Conservation (phyloP, 192 early-diverging fungal genomes). For the Coemansia sp. region DNA sequence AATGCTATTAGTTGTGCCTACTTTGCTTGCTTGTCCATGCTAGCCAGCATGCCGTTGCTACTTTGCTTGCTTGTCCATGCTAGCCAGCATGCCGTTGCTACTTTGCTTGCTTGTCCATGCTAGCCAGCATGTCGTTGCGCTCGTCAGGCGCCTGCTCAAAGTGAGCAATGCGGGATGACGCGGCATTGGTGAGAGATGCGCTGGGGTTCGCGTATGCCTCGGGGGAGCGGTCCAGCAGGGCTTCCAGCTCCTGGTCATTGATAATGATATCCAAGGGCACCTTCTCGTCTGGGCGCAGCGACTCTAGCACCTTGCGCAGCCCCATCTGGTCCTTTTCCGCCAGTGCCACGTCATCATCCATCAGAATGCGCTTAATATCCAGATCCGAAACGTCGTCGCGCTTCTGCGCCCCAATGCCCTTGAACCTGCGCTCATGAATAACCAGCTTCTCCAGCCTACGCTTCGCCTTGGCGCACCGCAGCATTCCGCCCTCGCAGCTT, state of each 20-base stretch:
- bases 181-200: neutral
- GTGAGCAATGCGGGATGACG: slow-evolving; percentile 20
- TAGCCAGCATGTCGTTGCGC: slow-evolving; percentile 44
- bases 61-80: too few relatives aligned
- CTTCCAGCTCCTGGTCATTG: slow-evolving; percentile 19
- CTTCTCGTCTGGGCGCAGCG: slow-evolving; percentile 17
- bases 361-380: slow-evolving; percentile 74
- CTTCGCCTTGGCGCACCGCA: slow-evolving; percentile 78
- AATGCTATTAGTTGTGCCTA: too few relatives aligned
- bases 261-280: slow-evolving; percentile 32
- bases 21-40: too few relatives aligned
- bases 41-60: slow-evolving; percentile 46
- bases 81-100: slow-evolving; percentile 46
- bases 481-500: slow-evolving; percentile 81
- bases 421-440: slow-evolving; percentile 86
- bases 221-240: slow-evolving; percentile 35
- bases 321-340: slow-evolving; percentile 31
- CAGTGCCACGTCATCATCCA: slow-evolving; percentile 68
- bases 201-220: slow-evolving; percentile 26
- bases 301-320: slow-evolving; percentile 16
- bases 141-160: slow-evolving; percentile 25
- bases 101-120: too few relatives aligned
- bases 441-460: slow-evolving; percentile 90
- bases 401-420: slow-evolving; percentile 37
- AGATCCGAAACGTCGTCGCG: slow-evolving; percentile 52